phyloP scores from a whole-genome alignment of 2,329 filamentous ascomycete genomes.

The Trichoderma cornu-damae region DNA sequence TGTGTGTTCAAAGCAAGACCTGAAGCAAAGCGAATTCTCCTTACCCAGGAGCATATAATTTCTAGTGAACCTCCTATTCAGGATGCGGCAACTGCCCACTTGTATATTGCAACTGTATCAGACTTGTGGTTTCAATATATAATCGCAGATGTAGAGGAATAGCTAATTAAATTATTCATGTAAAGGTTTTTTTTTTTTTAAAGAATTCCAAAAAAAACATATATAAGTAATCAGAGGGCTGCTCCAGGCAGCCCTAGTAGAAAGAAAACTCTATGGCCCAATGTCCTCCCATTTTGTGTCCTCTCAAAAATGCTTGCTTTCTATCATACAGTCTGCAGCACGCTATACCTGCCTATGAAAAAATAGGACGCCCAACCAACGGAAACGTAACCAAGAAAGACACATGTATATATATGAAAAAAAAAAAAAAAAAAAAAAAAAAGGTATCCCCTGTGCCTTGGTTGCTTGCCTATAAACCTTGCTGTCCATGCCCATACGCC shows the following conservation, averaged over 20 bases:
- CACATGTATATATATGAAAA: too few species aligned
- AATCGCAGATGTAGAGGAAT: too few species aligned
- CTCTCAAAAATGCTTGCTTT: slow-evolving; percentile 7
- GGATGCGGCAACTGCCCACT: too few species aligned
- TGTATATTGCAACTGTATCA: too few species aligned
- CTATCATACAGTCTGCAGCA: slow-evolving; percentile 2
- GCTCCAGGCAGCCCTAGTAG: slow-evolving; percentile 18
- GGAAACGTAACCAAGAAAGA: not conserved
- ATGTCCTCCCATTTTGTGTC: slow-evolving; percentile 7
- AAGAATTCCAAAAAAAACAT: too few species aligned
- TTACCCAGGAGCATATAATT: too few species aligned
- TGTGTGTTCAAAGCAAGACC: slow-evolving; percentile 70
- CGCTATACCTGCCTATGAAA: slow-evolving; percentile 9
- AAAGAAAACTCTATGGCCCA: not conserved
- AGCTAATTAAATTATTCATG: too few species aligned
- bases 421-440: not conserved
- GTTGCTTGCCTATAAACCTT: slow-evolving; percentile 7
- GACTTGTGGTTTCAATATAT: not conserved
- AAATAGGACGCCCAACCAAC: not conserved
- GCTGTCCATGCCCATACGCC: slow-evolving; percentile 16
- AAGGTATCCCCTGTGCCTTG: slow-evolving; percentile 12
- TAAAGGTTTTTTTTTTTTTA: too few species aligned
- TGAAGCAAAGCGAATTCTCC: slow-evolving; percentile 24
- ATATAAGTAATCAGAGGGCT: not conserved
- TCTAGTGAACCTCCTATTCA: too few species aligned